These are phyloP conservation scores for Acacia pycnantha DNA, from an alignment of 331 rosid genomes.

Conservation along the genomic window DNA sequence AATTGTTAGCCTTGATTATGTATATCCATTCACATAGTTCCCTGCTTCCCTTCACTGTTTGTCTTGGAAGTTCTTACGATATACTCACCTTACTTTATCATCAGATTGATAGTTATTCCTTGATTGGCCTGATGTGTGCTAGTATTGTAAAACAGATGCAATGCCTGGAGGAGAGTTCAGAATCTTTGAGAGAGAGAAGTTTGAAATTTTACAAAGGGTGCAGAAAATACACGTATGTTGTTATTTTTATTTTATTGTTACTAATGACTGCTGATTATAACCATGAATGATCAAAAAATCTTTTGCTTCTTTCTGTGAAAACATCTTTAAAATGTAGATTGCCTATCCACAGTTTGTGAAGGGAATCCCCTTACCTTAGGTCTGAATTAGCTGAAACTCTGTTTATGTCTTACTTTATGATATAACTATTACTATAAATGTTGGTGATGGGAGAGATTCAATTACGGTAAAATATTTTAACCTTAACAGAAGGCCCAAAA, in stretches of 20 bases:
- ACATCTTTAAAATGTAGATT: constrained; percentile 4
- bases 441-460: constrained; percentile 10
- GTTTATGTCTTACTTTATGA: background rate
- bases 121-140: constrained; percentile 23
- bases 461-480: constrained; percentile 3
- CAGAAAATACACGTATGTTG: constrained; percentile 95
- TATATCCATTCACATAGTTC: background rate
- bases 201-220: constrained; percentile 94
- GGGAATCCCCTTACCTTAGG: background rate
- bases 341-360: background rate
- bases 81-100: background rate
- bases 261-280: background rate
- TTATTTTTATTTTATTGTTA: background rate
- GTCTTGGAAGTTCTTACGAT: background rate
- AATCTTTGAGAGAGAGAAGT: constrained; percentile 91
- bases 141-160: constrained; percentile 68
- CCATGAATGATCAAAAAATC: constrained; percentile 3
- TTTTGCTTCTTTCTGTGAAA: background rate
- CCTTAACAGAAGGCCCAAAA: background rate
- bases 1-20: background rate
- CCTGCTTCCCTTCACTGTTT: background rate
- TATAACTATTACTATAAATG: background rate
- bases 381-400: background rate
- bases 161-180: constrained; percentile 96
- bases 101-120: constrained; percentile 20